Conservation (phyloP, 2,329 filamentous ascomycete genomes). For the Esteya vermicola region DNA sequence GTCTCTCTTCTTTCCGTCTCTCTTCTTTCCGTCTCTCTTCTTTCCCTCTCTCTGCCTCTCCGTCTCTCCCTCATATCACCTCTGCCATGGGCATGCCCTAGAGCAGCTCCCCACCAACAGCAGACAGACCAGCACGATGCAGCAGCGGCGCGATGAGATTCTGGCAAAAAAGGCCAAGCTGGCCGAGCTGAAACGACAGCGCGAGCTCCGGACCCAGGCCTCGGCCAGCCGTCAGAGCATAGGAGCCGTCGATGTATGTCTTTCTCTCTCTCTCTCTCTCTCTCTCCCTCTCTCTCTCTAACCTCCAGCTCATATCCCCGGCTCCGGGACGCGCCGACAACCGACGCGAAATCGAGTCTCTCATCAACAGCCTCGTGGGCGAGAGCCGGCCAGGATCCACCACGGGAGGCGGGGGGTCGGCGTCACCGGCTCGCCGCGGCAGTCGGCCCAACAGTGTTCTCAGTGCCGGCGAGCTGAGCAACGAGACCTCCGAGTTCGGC, state of each 20-base stretch:
- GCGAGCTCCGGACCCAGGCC: slow-evolving; percentile 70
- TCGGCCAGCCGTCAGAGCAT: slow-evolving; percentile 54
- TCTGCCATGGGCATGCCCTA: slow-evolving; percentile 31
- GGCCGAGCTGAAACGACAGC: slow-evolving; percentile 85
- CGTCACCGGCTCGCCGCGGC: slow-evolving; percentile 51
- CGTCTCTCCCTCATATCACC: too few species aligned
- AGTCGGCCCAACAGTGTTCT: slow-evolving; percentile 80
- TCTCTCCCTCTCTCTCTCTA: too few species aligned
- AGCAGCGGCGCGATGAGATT: slow-evolving; percentile 89
- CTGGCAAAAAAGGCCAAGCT: slow-evolving; percentile 94
- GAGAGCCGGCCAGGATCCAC: slow-evolving; percentile 61
- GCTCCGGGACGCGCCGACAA: slow-evolving; percentile 54
- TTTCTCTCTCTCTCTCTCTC: too few species aligned
- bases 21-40: too few species aligned
- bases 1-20: too few species aligned
- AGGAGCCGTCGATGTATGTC: slow-evolving; percentile 55
- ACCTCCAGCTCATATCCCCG: slow-evolving; percentile 48
- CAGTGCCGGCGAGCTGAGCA: slow-evolving; percentile 69
- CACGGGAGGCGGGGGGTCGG: slow-evolving; percentile 41
- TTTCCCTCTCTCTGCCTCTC: too few species aligned
- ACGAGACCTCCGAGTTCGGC: slow-evolving; percentile 52
- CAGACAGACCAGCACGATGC: slow-evolving; percentile 30
- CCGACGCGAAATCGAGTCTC: slow-evolving; percentile 64
- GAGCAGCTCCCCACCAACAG: slow-evolving; percentile 8
- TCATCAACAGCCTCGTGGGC: slow-evolving; percentile 74